phyloP scores from a whole-genome alignment of 768 basidiomycete genomes.

The Mycena filopes region DNA sequence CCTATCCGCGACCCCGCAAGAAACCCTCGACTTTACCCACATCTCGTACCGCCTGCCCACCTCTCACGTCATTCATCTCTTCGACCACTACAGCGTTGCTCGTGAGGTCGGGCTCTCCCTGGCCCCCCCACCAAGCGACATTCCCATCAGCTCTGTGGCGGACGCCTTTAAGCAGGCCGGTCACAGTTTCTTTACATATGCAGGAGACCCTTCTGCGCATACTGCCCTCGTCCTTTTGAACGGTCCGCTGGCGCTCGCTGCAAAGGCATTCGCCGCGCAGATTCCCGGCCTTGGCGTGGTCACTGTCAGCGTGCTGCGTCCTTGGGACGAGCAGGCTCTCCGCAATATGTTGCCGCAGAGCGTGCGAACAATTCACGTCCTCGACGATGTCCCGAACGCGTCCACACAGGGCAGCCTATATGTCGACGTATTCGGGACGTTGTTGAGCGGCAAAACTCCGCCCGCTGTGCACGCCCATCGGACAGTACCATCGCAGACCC shows the following conservation, averaged over 20 bases:
- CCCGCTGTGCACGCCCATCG: constrained; percentile 64
- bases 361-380: constrained; percentile 70
- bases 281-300: constrained; percentile 70
- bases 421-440: constrained; percentile 73
- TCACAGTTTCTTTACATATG: constrained; percentile 83
- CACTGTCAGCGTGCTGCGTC: constrained; percentile 81
- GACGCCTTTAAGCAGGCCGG: constrained; percentile 66
- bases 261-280: constrained; percentile 60
- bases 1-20: constrained; percentile 86
- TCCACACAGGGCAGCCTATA: constrained; percentile 74
- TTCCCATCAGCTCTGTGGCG: constrained; percentile 47
- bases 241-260: constrained; percentile 76
- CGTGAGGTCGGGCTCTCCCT: constrained; percentile 78
- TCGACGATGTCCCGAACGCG: constrained; percentile 80
- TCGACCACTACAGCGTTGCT: constrained; percentile 85
- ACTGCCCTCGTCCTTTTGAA: constrained; percentile 80
- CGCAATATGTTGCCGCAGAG: constrained; percentile 66
- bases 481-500: constrained; percentile 65
- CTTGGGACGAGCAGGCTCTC: constrained; percentile 82
- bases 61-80: constrained; percentile 86
- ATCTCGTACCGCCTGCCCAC: constrained; percentile 76
- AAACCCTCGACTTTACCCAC: constrained; percentile 80
- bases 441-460: constrained; percentile 54
- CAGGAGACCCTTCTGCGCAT: constrained; percentile 69
- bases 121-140: constrained; percentile 47